A percentile compares a stretch with the other conserved stretches of the same genome.
phyloP scores from a whole-genome alignment of 768 basidiomycete species.

The Phaffia australis region DNA sequence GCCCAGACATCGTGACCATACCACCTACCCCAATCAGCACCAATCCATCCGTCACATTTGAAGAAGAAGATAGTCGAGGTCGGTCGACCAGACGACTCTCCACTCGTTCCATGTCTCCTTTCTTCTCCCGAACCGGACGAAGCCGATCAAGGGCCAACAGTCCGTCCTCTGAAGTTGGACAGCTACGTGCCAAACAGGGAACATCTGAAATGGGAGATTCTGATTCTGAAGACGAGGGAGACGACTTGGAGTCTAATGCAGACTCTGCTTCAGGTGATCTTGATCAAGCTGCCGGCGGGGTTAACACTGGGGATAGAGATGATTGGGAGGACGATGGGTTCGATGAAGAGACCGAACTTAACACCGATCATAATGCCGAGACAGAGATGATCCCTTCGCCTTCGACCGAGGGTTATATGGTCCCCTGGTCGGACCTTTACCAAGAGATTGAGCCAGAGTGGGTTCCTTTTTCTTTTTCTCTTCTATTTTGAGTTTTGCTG shows the following conservation, averaged over 20 bases:
- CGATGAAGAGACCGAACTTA: constrained; percentile 71
- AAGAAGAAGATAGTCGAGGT: constrained; percentile 28
- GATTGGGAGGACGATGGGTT: constrained; percentile 47
- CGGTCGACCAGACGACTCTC: constrained; percentile 34
- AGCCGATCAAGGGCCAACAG: constrained; percentile 34
- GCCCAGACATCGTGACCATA: constrained; percentile 34
- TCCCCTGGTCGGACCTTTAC: constrained; percentile 27
- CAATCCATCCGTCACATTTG: constrained; percentile 34
- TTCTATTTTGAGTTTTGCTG: constrained; percentile 27
- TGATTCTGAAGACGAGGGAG: constrained; percentile 32
- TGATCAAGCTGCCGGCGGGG: constrained; percentile 44
- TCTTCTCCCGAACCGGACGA: constrained; percentile 46
- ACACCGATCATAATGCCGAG: constrained; percentile 64
- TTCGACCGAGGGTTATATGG: constrained; percentile 25
- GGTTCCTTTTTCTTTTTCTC: no score
- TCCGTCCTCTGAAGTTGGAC: constrained; percentile 46
- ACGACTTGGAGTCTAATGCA: constrained; percentile 29
- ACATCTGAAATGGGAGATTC: constrained; percentile 48
- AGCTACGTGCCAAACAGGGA: constrained; percentile 40
- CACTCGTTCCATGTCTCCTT: constrained; percentile 64
- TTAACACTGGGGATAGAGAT: constrained; percentile 42
- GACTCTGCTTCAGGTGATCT: constrained; percentile 26
- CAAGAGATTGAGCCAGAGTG: constrained; percentile 28
- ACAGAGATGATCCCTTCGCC: constrained; percentile 16
- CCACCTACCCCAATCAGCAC: constrained; percentile 42